Conservation (phyloP, 2,329 filamentous ascomycete species). For the Claviceps quebecensis region DNA sequence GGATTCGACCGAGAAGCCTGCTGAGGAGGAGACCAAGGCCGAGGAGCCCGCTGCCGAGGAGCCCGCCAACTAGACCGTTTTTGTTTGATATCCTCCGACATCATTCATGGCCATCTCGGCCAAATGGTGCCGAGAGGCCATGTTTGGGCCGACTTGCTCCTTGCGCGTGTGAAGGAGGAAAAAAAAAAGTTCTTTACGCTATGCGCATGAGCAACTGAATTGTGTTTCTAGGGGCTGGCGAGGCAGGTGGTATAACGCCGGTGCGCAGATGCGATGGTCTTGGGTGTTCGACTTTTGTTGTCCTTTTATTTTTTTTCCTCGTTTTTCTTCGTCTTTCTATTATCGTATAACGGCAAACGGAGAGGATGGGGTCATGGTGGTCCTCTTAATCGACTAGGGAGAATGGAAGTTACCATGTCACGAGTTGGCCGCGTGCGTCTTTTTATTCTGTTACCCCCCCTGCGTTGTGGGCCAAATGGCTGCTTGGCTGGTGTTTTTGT, state of each 20-base stretch:
- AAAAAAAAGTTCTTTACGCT: slow-evolving; percentile 4
- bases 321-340: slow-evolving; percentile 8
- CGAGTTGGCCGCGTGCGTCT: slow-evolving; percentile 5
- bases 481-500: not conserved
- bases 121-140: slow-evolving; percentile 21
- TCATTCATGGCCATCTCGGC: slow-evolving; percentile 23
- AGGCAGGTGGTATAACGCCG: slow-evolving; percentile 20
- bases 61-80: slow-evolving; percentile 37
- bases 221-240: slow-evolving; percentile 13
- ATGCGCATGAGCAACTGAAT: slow-evolving; percentile 12
- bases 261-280: slow-evolving; percentile 20
- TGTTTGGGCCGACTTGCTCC: slow-evolving; percentile 13
- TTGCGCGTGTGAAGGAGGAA: slow-evolving; percentile 3
- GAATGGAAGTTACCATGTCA: slow-evolving; percentile 6
- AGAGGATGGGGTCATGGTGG: slow-evolving; percentile 12
- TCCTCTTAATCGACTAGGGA: slow-evolving; percentile 7
- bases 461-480: slow-evolving; percentile 4
- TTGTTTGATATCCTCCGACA: slow-evolving; percentile 18
- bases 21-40: slow-evolving; percentile 31
- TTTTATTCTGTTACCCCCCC: slow-evolving; percentile 4
- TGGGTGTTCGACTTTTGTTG: slow-evolving; percentile 12
- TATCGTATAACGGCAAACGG: slow-evolving; percentile 14
- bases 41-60: slow-evolving; percentile 26
- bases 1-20: slow-evolving; percentile 18
- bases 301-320: slow-evolving; percentile 16